Conservation (phyloP, 257 asterid species). For the Craterostigma plantagineum region DNA sequence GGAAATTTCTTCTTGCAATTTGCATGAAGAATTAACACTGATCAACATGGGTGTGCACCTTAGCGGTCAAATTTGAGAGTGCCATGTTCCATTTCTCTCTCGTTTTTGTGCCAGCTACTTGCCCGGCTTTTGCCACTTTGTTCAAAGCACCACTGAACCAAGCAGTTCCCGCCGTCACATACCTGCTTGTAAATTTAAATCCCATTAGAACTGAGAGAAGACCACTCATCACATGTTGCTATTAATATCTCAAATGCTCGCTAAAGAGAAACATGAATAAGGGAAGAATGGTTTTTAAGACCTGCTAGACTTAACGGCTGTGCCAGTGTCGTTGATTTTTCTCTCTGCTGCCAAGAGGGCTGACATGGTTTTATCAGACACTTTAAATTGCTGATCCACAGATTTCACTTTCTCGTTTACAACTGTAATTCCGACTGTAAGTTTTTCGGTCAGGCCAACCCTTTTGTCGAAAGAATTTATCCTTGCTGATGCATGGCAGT, state of each 20-base stretch:
- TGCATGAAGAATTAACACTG: neutral
- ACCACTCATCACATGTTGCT: too few species aligned
- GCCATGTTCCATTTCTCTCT: conserved; percentile 80
- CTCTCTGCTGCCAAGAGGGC: conserved; percentile 91
- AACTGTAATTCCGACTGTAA: conserved; percentile 70
- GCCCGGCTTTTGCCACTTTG: conserved; percentile 88
- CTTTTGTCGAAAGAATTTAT: conserved; percentile 68
- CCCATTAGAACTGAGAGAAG: too few species aligned
- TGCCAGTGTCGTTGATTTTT: conserved; percentile 79
- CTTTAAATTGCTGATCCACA: conserved; percentile 85
- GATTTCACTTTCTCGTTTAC: conserved; percentile 92
- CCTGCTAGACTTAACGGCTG: conserved; percentile 99
- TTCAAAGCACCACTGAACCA: conserved; percentile 87
- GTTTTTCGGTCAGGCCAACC: conserved; percentile 69
- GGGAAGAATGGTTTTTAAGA: conserved; percentile 11
- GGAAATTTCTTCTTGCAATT: too few species aligned
- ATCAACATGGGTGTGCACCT: conserved; percentile 26
- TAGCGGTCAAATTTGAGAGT: conserved; percentile 62
- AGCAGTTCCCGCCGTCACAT: conserved; percentile 80
- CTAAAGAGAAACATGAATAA: conserved; percentile 2
- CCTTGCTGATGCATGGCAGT: conserved; percentile 90
- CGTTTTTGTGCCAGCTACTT: conserved; percentile 78
- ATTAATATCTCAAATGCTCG: too few species aligned
- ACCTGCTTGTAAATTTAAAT: conserved; percentile 31
- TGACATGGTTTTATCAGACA: conserved; percentile 91